phyloP scores from a whole-genome alignment of 495 filamentous ascomycete genomes.

The Neurospora terricola region DNA sequence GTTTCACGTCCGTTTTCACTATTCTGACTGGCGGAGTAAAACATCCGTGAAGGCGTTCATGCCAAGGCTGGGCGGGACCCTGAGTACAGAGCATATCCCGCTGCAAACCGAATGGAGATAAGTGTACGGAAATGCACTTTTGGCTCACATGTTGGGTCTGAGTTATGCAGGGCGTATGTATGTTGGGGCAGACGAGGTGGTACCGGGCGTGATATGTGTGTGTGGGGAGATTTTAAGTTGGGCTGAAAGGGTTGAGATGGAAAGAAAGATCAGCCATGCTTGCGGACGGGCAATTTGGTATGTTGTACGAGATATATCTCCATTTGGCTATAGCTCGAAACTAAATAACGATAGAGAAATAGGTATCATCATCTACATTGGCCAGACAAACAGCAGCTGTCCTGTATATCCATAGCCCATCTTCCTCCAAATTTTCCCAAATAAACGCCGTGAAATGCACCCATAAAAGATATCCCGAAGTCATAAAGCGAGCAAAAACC shows the following conservation, averaged over 20 bases:
- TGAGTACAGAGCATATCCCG: background rate
- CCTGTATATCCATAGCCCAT: background rate
- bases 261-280: too few relatives aligned
- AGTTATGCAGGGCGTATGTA: background rate
- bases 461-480: background rate
- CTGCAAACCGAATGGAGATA: background rate
- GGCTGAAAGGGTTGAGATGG: background rate
- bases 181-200: background rate
- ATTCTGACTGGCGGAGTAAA: background rate
- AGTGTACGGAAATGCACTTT: background rate
- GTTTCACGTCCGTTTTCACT: too few relatives aligned
- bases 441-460: background rate
- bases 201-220: background rate
- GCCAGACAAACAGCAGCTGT: background rate
- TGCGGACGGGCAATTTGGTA: too few relatives aligned
- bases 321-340: slow-evolving; percentile 4
- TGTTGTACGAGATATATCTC: background rate
- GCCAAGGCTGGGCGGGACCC: background rate
- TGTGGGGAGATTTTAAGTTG: background rate
- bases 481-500: background rate
- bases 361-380: background rate
- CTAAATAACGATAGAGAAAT: background rate
- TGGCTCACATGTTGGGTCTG: background rate
- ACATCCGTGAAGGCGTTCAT: background rate
- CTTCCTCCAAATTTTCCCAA: background rate